Evolutionary conservation across 169 alveolate genomes (phyloP).

Genomic region (Eimeria maxima): DNA sequence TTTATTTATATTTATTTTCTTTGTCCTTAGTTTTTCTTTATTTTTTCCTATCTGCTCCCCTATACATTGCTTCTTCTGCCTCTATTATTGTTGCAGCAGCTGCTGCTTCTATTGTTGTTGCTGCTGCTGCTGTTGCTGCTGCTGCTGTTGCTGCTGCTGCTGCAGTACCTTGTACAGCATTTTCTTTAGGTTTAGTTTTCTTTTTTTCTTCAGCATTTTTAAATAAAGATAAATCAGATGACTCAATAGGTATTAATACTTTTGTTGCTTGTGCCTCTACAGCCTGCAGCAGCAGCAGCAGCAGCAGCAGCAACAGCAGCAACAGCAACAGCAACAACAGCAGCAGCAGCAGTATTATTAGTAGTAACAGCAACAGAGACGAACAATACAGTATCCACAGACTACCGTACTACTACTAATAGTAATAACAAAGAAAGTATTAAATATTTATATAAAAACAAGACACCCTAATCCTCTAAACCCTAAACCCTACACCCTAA

Average conservation of each 20-base stretch:
- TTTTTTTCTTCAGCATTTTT: neutral
- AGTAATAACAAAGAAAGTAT: neutral
- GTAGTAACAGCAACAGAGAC: neutral
- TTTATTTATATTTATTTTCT: too few species aligned
- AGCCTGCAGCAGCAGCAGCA: constrained; percentile 28
- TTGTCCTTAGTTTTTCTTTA: too few species aligned
- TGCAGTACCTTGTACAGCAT: neutral
- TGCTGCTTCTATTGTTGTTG: neutral
- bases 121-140: neutral
- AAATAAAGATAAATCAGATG: neutral
- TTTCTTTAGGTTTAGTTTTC: neutral
- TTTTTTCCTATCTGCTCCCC: too few species aligned
- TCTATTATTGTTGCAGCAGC: too few species aligned
- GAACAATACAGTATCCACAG: neutral
- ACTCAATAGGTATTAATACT: neutral
- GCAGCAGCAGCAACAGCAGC: constrained; percentile 12
- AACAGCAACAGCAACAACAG: neutral
- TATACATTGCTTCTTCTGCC: neutral
- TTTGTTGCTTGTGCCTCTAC: constrained; percentile 20
- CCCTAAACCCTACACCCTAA: constrained; percentile 13
- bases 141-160: neutral
- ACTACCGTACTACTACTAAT: neutral
- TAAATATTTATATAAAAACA: neutral
- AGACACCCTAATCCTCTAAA: neutral
- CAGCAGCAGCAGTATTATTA: neutral